phyloP scores from a whole-genome alignment of 768 basidiomycete species.

The Leccinum obscurum region DNA sequence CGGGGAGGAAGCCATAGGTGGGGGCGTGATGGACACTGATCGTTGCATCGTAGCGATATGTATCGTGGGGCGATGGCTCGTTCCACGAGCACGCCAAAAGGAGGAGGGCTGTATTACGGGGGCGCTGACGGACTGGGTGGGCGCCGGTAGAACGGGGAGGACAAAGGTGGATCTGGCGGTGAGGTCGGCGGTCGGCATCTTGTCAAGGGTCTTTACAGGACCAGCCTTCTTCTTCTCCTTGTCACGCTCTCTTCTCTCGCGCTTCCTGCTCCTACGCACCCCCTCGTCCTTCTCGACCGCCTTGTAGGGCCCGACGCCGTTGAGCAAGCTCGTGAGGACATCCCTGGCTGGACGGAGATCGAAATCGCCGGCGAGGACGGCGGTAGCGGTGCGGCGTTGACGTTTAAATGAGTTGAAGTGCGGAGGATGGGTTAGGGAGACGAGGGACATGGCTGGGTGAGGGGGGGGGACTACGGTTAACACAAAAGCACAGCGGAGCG shows the following conservation, averaged over 20 bases:
- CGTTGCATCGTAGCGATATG: conserved; percentile 69
- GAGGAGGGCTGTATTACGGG: conserved; percentile 42
- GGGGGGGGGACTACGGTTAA: conserved; percentile 15
- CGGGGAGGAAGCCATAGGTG: conserved; percentile 64
- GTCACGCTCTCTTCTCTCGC: conserved; percentile 47
- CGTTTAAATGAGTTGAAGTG: conserved; percentile 33
- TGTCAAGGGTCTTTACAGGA: conserved; percentile 37
- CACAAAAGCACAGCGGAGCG: conserved; percentile 31
- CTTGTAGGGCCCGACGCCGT: conserved; percentile 69
- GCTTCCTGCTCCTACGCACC: conserved; percentile 52
- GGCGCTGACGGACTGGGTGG: conserved; percentile 29
- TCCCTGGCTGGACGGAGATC: conserved; percentile 68
- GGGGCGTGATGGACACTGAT: conserved; percentile 74
- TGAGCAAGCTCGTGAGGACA: conserved; percentile 76
- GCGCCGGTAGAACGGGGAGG: conserved; percentile 15
- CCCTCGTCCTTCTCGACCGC: conserved; percentile 63
- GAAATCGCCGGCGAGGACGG: conserved; percentile 74
- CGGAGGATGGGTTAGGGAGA: conserved; percentile 14
- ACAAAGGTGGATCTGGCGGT: conserved; percentile 18
- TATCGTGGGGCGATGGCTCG: conserved; percentile 53
- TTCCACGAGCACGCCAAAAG: conserved; percentile 62
- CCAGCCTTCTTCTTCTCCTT: conserved; percentile 48
- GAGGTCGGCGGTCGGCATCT: conserved; percentile 23
- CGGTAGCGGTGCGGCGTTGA: conserved; percentile 64
- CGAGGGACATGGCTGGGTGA: conserved; percentile 23